Base-by-base conservation (phyloP, 148 eudicot genomes). In the Fagopyrum homotropicum region DNA sequence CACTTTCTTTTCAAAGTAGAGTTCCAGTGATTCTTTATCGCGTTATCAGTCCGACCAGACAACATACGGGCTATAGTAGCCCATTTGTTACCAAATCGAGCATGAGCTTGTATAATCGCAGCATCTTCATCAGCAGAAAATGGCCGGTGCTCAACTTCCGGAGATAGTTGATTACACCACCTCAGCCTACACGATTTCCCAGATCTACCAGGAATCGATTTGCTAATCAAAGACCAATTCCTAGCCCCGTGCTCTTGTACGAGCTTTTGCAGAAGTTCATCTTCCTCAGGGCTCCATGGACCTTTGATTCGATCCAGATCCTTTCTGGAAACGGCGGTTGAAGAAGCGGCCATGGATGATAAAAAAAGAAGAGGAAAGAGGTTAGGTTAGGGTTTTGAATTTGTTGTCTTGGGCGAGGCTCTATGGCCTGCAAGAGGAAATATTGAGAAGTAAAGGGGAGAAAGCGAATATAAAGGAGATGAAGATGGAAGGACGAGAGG, bases 201-300 rank as follows among this genome's bases (percentile, higher is more conserved):
- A 0, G 88, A 85, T n/a, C 90, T 79, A 0, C 90, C 90, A n/a
- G 84, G 85, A 5, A 87, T 79, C 68, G 88, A 83, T 45, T 78
- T 80, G 81, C 86, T 80, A 0, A 87, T 87, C 11, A 87, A 49
- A 4, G 87, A 75, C 90, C 90, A 87, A 79, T 87, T 87, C 47
- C 88, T 54, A 0, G 90, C 60, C 17, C 90, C 90, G 72, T 83
- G 86, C 45, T 81, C 80, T 52, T 77, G 49, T 43, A 87, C 90
- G 5, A 83, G 48, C 3, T 15, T 68, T 35, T 76, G 79, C 14
- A 87, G 47, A 29, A 83, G 70, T 2, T 81, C 80, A 64, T 87
- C 90, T 73, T 87, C 90, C 55, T 87, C 90, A 9, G 86, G 88
- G 15, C 90, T 85, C 90, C 90, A 87, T 4, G 90, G 90, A 14